Evolutionary conservation across 2,329 filamentous ascomycete genomes (phyloP).

Genomic region (Verticillium alfalfae): DNA sequence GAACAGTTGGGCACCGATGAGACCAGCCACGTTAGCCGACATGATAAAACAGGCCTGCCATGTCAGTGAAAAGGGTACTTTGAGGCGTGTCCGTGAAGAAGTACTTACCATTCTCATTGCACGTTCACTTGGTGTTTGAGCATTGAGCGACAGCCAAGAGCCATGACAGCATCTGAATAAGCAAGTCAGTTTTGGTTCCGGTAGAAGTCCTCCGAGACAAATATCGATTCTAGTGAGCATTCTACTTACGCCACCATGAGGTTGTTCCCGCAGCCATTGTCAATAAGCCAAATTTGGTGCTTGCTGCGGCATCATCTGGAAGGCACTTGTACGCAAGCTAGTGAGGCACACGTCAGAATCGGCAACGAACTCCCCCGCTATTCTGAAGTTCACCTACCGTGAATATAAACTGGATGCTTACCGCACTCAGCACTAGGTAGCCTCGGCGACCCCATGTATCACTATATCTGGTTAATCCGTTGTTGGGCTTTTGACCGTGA

Average conservation of each 20-base stretch:
- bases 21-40: slow-evolving; percentile 22
- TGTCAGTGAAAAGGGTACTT: background rate
- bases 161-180: slow-evolving; percentile 12
- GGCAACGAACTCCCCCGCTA: no score
- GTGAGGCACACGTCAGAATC: background rate
- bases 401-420: slow-evolving; percentile 10
- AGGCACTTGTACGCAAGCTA: slow-evolving; percentile 11
- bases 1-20: slow-evolving; percentile 23
- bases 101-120: slow-evolving; percentile 7
- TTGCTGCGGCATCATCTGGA: slow-evolving; percentile 2
- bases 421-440: slow-evolving; percentile 6
- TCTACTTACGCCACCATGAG: slow-evolving; percentile 13
- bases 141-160: slow-evolving; percentile 12
- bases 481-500: background rate
- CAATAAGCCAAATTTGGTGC: slow-evolving; percentile 10
- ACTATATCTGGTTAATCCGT: background rate
- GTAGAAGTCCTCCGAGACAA: no score
- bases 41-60: slow-evolving; percentile 23
- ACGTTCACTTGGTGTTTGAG: slow-evolving; percentile 5
- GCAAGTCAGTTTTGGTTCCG: background rate
- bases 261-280: slow-evolving; percentile 11
- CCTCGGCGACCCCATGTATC: slow-evolving; percentile 11
- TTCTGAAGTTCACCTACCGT: background rate
- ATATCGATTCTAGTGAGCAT: no score
- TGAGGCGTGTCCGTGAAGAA: no score